Conservation (phyloP, 331 rosid genomes). For the Malus hybrid region DNA sequence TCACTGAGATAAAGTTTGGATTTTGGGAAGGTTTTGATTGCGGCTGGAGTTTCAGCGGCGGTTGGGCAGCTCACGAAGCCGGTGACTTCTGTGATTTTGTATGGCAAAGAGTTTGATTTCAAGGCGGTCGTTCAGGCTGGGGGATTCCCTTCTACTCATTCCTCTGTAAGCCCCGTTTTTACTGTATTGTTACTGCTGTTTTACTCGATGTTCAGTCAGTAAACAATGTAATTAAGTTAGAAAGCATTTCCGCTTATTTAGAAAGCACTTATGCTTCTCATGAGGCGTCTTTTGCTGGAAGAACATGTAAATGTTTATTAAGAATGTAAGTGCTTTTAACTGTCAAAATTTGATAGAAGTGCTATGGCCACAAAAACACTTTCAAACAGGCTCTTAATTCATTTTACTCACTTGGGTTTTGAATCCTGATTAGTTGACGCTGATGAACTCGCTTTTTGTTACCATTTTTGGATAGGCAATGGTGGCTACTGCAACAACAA, state of each 20-base stretch:
- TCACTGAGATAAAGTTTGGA: not conserved
- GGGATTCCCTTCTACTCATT: slow-evolving; percentile 93
- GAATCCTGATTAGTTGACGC: slow-evolving; percentile 8
- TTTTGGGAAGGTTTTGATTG: slow-evolving; percentile 59
- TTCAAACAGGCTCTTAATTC: not conserved
- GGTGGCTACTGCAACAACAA: slow-evolving; percentile 68
- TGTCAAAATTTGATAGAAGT: not conserved
- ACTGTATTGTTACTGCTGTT: not conserved
- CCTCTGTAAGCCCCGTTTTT: slow-evolving; percentile 58
- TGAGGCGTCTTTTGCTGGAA: not conserved
- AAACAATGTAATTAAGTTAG: not conserved
- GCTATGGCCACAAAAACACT: not conserved
- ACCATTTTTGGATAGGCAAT: slow-evolving; percentile 46
- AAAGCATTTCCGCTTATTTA: not conserved
- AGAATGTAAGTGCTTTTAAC: not conserved
- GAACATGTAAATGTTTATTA: not conserved
- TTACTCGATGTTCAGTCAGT: not conserved
- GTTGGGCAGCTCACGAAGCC: slow-evolving; percentile 91
- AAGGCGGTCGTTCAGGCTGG: slow-evolving; percentile 59
- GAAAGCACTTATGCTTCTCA: too few relatives aligned
- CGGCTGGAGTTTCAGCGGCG: slow-evolving; percentile 60
- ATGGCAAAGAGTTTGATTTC: slow-evolving; percentile 66
- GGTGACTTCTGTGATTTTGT: slow-evolving; percentile 51
- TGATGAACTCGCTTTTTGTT: slow-evolving; percentile 5
- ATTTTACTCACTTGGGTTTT: not conserved